These are phyloP conservation scores for Pouteria glomerata DNA, from an alignment of 148 eudicot species.

Conservation along the genomic window DNA sequence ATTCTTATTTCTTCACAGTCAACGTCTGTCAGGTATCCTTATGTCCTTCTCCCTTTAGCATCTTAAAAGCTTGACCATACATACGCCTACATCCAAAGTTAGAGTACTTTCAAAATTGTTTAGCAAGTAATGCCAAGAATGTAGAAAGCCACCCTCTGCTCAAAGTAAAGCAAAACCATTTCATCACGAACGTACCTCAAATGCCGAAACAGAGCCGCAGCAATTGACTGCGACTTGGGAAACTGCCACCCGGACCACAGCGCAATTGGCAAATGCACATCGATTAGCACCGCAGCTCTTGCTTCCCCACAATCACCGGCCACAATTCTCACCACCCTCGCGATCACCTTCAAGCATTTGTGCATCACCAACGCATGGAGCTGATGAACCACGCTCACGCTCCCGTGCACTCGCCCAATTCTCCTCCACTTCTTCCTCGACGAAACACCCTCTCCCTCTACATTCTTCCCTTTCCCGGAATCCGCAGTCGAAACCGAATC, in stretches of 20 bases:
- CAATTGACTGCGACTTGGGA: conserved; percentile 43
- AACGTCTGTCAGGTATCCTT: too few species aligned
- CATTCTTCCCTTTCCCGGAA: conserved; percentile 6
- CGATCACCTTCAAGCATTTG: conserved; percentile 45
- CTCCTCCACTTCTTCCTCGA: conserved; percentile 37
- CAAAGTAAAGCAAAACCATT: too few species aligned
- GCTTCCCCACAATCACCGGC: conserved; percentile 18
- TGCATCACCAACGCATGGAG: conserved; percentile 38
- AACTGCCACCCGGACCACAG: conserved; percentile 89
- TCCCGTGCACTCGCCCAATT: conserved; percentile 40
- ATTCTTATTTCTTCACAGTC: too few species aligned
- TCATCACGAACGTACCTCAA: conserved; percentile 57
- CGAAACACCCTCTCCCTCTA: conserved; percentile 15
- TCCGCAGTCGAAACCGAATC: too few species aligned
- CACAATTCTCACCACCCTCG: conserved; percentile 31
- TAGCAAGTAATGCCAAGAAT: too few species aligned
- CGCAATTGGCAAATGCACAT: conserved; percentile 60
- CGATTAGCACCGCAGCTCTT: conserved; percentile 63
- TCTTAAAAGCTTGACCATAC: too few species aligned
- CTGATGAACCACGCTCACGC: conserved; percentile 61
- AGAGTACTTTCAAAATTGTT: too few species aligned
- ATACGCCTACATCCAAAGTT: too few species aligned
- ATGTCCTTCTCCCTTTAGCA: too few species aligned
- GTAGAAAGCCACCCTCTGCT: too few species aligned
- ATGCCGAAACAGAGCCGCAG: conserved; percentile 73